Base-by-base conservation (phyloP, 208 protist genomes). In the Acanthamoeba pearcei region DNA sequence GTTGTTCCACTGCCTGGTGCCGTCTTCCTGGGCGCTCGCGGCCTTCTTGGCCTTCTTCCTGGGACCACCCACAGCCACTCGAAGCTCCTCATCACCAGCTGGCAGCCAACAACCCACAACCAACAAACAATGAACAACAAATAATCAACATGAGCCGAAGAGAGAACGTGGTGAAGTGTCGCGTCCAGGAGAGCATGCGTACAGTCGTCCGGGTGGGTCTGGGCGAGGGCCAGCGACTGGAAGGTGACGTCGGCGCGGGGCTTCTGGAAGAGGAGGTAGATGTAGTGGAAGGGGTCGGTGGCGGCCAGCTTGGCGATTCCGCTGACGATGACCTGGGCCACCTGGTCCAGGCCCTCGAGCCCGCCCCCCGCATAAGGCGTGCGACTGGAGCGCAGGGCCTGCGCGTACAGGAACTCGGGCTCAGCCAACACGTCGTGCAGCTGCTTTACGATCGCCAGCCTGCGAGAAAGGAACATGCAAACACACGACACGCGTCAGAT, bases 261-360 rank as follows among this genome's bases (percentile, higher is more conserved):
- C 42, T 83, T 83, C 4, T 83, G 76, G 76, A 83, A 83, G 42
- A 83, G 76, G 42, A 83, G 42, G 49, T 83, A 55, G 76, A 83
- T 83, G 46, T 83, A 83, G 15, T 83, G 76, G 22, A n/a, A 83
- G 17, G 76, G 42, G 12, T 83, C 76, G 10, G 8, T 83, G 13
- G 76, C 35, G 2, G 76, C 76, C 42, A 83, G 35, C 49, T 32
- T 51, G 24, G 17, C 42, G 27, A 83, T 51, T 4, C 76, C 76
- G 42, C 76, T 55, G n/a, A 83, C 22, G 49, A 83, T 83, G n/a
- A 9, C 22, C 76, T 53, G 35, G 27, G 76, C 76, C 76, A 83
- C 76, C 27, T 83, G n/a, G 19, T 83, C 76, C 8, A 83, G 49
- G 22, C 76, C 76, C 35, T 83, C 76, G 22, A 83, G 76, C n/a